Evolutionary conservation across 2,329 filamentous ascomycete genomes (phyloP).

Genomic region (Colletotrichum lupini): DNA sequence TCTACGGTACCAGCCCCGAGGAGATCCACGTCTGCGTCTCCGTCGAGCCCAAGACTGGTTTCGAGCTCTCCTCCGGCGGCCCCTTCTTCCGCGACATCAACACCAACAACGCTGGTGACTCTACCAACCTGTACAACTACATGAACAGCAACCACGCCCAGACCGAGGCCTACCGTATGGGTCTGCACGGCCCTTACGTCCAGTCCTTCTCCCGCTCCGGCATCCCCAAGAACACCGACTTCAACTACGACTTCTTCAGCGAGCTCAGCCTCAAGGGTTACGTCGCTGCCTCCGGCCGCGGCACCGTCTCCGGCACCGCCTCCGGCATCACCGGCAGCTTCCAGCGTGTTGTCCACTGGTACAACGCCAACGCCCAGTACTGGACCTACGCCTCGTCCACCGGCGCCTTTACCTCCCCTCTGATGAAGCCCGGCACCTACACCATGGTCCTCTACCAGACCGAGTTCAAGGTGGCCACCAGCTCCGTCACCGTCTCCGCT

Average conservation of each 20-base stretch:
- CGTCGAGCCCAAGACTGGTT: slow-evolving; percentile 55
- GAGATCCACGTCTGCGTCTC: slow-evolving; percentile 71
- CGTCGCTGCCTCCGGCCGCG: slow-evolving; percentile 65
- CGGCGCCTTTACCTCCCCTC: slow-evolving; percentile 70
- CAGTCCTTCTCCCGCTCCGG: slow-evolving; percentile 69
- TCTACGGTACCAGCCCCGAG: slow-evolving; percentile 57
- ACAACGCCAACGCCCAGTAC: slow-evolving; percentile 72
- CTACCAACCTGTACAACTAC: slow-evolving; percentile 72
- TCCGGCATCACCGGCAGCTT: slow-evolving; percentile 64
- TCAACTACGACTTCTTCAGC: slow-evolving; percentile 70
- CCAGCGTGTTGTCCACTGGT: slow-evolving; percentile 73
- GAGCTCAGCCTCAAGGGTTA: slow-evolving; percentile 68
- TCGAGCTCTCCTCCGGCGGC: slow-evolving; percentile 71
- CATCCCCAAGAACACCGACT: slow-evolving; percentile 57
- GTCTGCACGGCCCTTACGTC: slow-evolving; percentile 74
- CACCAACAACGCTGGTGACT: slow-evolving; percentile 69
- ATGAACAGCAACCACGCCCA: slow-evolving; percentile 75
- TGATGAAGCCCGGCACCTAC: slow-evolving; percentile 76
- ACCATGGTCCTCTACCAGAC: slow-evolving; percentile 74
- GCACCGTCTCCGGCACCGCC: slow-evolving; percentile 70
- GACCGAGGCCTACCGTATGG: slow-evolving; percentile 71
- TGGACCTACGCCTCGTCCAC: slow-evolving; percentile 67
- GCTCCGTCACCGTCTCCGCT: slow-evolving; percentile 60
- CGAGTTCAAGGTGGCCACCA: slow-evolving; percentile 65
- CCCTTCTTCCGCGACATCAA: slow-evolving; percentile 76